phyloP scores from a whole-genome alignment of 2,329 filamentous ascomycete genomes.

The Claviceps pusilla region DNA sequence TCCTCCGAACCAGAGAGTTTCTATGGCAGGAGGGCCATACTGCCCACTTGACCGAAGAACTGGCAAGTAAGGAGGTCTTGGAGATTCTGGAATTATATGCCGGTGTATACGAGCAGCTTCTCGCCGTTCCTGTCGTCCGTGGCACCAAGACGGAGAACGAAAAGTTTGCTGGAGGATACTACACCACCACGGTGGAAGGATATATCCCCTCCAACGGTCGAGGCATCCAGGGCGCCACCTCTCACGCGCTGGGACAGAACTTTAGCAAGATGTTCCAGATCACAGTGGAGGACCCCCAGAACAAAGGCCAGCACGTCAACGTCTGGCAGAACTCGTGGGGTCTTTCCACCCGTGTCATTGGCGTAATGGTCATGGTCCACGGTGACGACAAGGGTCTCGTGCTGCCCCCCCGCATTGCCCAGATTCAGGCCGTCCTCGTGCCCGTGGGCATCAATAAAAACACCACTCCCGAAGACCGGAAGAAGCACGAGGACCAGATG shows the following conservation, averaged over 20 bases:
- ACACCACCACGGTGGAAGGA: conserved; percentile 91
- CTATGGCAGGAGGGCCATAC: conserved; percentile 94
- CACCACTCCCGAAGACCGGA: conserved; percentile 63
- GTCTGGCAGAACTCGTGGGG: conserved; percentile 99
- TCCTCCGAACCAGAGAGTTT: conserved; percentile 87
- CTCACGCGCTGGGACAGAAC: conserved; percentile 89
- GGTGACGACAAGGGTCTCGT: conserved; percentile 91
- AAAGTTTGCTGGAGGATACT: conserved; percentile 92
- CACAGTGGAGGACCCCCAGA: conserved; percentile 78
- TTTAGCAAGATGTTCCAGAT: conserved; percentile 99
- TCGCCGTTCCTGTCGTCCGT: conserved; percentile 88
- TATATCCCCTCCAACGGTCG: conserved; percentile 93
- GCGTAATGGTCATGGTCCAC: conserved; percentile 98
- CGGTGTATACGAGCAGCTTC: conserved; percentile 78
- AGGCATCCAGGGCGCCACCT: conserved; percentile 92
- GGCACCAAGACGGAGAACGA: conserved; percentile 94
- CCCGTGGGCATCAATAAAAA: conserved; percentile 88
- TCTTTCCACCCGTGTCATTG: conserved; percentile 89
- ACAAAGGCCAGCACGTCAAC: conserved; percentile 65
- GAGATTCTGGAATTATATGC: conserved; percentile 91
- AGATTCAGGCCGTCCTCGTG: conserved; percentile 72
- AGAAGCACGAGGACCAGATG: conserved; percentile 61
- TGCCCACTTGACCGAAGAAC: conserved; percentile 72
- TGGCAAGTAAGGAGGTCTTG: conserved; percentile 71
- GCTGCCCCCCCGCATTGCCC: conserved; percentile 77